Conservation (phyloP, 129 eudicot species). For the Tanacetum coccineum region DNA sequence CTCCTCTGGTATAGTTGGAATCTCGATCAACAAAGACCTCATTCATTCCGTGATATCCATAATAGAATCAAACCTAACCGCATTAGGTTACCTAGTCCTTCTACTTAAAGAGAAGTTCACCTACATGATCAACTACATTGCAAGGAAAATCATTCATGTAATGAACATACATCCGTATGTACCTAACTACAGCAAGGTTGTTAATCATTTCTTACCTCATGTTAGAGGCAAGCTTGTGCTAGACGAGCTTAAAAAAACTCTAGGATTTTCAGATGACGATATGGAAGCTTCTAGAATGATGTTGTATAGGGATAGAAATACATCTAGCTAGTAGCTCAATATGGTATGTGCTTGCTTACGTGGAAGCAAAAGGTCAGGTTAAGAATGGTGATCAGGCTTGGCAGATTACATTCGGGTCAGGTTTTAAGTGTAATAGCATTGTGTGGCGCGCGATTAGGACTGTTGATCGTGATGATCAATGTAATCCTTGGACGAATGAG, state of each 20-base stretch:
- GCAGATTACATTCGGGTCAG: conserved; percentile 6
- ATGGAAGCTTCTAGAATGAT: conserved; percentile 59
- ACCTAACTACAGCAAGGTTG: conserved; percentile 39
- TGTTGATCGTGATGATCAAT: neutral
- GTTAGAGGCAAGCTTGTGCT: conserved; percentile 49
- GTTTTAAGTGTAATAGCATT: conserved; percentile 3
- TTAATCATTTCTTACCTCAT: conserved; percentile 41
- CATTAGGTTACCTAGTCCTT: conserved; percentile 37
- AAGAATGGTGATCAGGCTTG: neutral
- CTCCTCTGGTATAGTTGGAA: conserved; percentile 19
- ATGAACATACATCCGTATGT: conserved; percentile 16
- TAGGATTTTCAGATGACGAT: conserved; percentile 17
- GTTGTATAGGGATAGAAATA: conserved; percentile 43
- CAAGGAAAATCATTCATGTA: neutral
- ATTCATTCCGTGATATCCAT: conserved; percentile 28
- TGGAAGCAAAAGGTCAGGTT: neutral
- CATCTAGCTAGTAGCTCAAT: conserved; percentile 32
- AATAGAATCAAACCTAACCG: conserved; percentile 28
- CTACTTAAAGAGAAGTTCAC: conserved; percentile 37
- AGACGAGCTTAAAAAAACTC: conserved; percentile 31
- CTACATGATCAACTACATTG: neutral
- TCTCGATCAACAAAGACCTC: conserved; percentile 38
- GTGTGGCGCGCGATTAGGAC: neutral
- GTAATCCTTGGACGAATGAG: conserved; percentile 6
- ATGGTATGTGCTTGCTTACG: conserved; percentile 6